Conservation (phyloP, 176 grass and related monocot species). For the Phoenix dactylifera region DNA sequence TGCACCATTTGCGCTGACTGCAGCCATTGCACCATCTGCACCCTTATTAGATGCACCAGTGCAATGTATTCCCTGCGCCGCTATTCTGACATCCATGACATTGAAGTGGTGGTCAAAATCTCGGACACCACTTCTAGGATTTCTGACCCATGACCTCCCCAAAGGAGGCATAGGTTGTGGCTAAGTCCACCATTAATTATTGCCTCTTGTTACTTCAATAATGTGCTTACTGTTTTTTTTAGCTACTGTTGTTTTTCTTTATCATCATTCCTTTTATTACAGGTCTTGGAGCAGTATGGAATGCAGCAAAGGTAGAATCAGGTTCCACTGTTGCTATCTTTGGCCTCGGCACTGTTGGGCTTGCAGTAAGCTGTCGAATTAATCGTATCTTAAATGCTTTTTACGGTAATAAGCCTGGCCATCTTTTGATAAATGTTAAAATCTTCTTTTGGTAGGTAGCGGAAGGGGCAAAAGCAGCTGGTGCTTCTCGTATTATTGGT, state of each 20-base stretch:
- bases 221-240: neutral
- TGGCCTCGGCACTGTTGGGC: constrained; percentile 93
- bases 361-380: constrained; percentile 62
- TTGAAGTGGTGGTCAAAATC: too few relatives aligned
- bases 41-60: neutral
- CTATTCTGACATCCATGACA: neutral
- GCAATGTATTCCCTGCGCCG: constrained; percentile 5
- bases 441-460: constrained; percentile 53
- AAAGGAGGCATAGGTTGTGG: neutral
- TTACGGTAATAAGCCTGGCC: neutral
- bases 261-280: neutral
- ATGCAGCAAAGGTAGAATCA: constrained; percentile 90
- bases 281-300: constrained; percentile 99
- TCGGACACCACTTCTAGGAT: neutral
- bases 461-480: constrained; percentile 84
- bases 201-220: too few relatives aligned
- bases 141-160: neutral
- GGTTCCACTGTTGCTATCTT: constrained; percentile 87
- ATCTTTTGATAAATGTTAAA: neutral
- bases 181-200: neutral
- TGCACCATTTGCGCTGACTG: too few relatives aligned
- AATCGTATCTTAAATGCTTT: neutral
- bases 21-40: too few relatives aligned
- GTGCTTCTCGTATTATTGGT: constrained; percentile 89
- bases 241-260: neutral